Percentiles rank a stretch among this genome's conserved stretches.
These are phyloP conservation scores for Apophysomyces elegans DNA, from an alignment of 371 early-diverging fungal genomes.

Conservation along the genomic window DNA sequence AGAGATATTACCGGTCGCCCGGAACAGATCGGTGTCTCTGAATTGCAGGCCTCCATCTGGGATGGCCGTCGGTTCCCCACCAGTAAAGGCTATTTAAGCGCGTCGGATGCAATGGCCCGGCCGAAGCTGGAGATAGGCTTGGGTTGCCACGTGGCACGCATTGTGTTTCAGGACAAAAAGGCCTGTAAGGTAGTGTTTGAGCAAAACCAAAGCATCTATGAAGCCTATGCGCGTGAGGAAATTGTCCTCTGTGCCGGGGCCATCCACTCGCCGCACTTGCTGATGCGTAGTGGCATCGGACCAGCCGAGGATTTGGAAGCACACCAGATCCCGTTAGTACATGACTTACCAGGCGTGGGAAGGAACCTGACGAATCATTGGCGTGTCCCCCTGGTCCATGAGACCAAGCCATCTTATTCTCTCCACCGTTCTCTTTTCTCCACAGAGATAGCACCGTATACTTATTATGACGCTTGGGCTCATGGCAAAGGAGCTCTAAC, in stretches of 20 bases:
- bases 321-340: constrained; percentile 21
- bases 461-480: neutral
- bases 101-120: constrained; percentile 9
- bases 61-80: constrained; percentile 24
- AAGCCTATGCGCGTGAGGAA: constrained; percentile 29
- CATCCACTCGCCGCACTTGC: constrained; percentile 34
- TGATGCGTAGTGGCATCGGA: constrained; percentile 32
- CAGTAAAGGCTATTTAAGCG: constrained; percentile 18
- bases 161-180: constrained; percentile 17
- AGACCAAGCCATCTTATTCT: constrained; percentile 23
- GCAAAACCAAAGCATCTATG: neutral
- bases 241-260: constrained; percentile 46
- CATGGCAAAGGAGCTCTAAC: constrained; percentile 27
- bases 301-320: constrained; percentile 26
- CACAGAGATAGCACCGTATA: constrained; percentile 7
- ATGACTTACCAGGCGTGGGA: constrained; percentile 43
- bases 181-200: constrained; percentile 24
- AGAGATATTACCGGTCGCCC: constrained; percentile 25
- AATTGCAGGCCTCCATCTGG: constrained; percentile 23
- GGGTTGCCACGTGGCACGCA: constrained; percentile 21
- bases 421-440: constrained; percentile 22
- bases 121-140: constrained; percentile 27
- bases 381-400: constrained; percentile 25
- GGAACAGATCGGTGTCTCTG: constrained; percentile 28
- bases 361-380: constrained; percentile 46